Percentiles rank a stretch among this genome's conserved stretches.
Conservation (phyloP, 495 filamentous ascomycete species). For the Gamarada debralockiae region DNA sequence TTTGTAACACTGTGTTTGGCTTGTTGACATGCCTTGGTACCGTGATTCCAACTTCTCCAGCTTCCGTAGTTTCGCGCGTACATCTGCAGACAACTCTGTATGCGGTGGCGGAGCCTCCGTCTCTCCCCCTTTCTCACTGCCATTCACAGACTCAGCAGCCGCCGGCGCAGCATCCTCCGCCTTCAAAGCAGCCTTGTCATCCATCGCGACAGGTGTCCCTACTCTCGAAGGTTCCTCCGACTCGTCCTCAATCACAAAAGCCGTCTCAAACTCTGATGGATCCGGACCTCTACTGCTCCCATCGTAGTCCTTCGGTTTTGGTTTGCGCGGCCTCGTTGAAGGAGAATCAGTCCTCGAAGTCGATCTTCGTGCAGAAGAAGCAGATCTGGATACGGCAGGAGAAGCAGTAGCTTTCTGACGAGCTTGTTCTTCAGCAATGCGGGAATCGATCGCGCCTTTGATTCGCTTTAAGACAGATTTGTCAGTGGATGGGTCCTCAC, state of each 20-base stretch:
- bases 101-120: background rate
- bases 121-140: conserved; percentile 21
- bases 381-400: conserved; percentile 27
- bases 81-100: conserved; percentile 66
- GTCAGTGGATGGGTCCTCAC: conserved; percentile 1
- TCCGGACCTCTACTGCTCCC: conserved; percentile 47
- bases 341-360: conserved; percentile 21
- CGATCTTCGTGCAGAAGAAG: conserved; percentile 12
- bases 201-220: conserved; percentile 44
- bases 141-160: conserved; percentile 28
- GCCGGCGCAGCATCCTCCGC: conserved; percentile 23
- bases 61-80: conserved; percentile 66
- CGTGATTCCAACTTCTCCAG: conserved; percentile 82
- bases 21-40: conserved; percentile 63
- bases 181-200: conserved; percentile 24
- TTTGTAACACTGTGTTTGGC: background rate
- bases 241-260: conserved; percentile 80
- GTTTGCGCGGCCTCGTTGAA: conserved; percentile 10
- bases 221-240: conserved; percentile 50
- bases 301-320: conserved; percentile 21
- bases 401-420: conserved; percentile 54
- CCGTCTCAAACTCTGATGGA: conserved; percentile 77
- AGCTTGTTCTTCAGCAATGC: conserved; percentile 87
- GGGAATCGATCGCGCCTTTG: conserved; percentile 79
- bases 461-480: conserved; percentile 56